phyloP scores from a whole-genome alignment of 805 yeast genomes.

The Pichia nakasei region DNA sequence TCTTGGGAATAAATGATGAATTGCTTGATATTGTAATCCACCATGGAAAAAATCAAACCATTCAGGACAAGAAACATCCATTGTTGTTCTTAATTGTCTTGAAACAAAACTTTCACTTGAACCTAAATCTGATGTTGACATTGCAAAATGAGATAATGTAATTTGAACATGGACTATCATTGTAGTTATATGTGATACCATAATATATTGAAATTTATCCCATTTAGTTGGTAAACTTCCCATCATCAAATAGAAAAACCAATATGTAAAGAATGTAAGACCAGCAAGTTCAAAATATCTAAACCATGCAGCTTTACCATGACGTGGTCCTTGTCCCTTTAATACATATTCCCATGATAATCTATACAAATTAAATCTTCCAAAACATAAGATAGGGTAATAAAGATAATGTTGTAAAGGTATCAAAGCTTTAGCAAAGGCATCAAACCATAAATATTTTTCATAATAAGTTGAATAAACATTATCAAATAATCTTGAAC shows the following conservation, averaged over 20 bases:
- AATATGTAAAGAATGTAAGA: slow-evolving; percentile 57
- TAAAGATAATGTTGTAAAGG: slow-evolving; percentile 61
- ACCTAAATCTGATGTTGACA: slow-evolving; percentile 86
- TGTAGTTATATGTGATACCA: slow-evolving; percentile 72
- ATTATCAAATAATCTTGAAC: slow-evolving; percentile 56
- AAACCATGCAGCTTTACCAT: slow-evolving; percentile 82
- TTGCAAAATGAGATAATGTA: slow-evolving; percentile 83
- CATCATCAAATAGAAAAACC: slow-evolving; percentile 70
- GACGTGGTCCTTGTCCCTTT: slow-evolving; percentile 67
- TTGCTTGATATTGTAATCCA: slow-evolving; percentile 85
- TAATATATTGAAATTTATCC: slow-evolving; percentile 48
- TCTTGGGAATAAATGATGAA: slow-evolving; percentile 85
- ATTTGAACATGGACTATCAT: slow-evolving; percentile 94
- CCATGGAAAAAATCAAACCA: slow-evolving; percentile 92
- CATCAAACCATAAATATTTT: slow-evolving; percentile 57
- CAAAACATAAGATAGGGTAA: slow-evolving; percentile 74
- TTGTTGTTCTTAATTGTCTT: slow-evolving; percentile 80
- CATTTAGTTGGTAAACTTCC: slow-evolving; percentile 43
- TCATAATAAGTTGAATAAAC: slow-evolving; percentile 79
- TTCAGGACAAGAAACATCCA: slow-evolving; percentile 91
- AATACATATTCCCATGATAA: slow-evolving; percentile 72
- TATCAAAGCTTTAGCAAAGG: slow-evolving; percentile 47
- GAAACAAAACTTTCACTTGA: slow-evolving; percentile 69
- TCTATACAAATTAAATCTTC: slow-evolving; percentile 77
- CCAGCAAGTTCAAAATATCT: slow-evolving; percentile 73